Evolutionary conservation across 2,329 filamentous ascomycete species (phyloP).

Genomic region (Arachnopeziza araneosa): DNA sequence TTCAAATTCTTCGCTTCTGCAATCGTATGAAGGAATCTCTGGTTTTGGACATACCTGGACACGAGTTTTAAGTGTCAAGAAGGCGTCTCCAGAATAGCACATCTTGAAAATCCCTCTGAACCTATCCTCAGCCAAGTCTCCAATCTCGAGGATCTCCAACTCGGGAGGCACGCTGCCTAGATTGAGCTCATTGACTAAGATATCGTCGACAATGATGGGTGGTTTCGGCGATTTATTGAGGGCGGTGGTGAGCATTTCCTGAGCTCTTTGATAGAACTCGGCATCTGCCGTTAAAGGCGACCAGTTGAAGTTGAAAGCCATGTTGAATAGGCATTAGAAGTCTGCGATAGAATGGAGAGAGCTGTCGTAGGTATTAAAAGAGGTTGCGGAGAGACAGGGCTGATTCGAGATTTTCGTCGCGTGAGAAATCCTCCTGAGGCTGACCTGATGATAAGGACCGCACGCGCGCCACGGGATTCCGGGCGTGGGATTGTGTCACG

Average conservation of each 20-base stretch:
- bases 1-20: not conserved
- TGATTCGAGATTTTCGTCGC: not conserved
- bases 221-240: slow-evolving; percentile 98
- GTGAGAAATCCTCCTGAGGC: not conserved
- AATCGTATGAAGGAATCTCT: not conserved
- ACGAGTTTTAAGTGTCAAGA: slow-evolving; percentile 87
- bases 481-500: not conserved
- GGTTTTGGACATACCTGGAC: slow-evolving; percentile 64
- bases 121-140: slow-evolving; percentile 91
- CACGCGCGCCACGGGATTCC: not conserved
- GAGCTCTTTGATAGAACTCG: slow-evolving; percentile 80
- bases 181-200: slow-evolving; percentile 96
- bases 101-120: slow-evolving; percentile 99
- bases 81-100: slow-evolving; percentile 94
- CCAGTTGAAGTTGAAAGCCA: slow-evolving; percentile 99
- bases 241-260: slow-evolving; percentile 89
- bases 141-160: slow-evolving; percentile 95
- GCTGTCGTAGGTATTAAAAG: not conserved
- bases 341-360: not conserved
- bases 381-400: not conserved
- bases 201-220: slow-evolving; percentile 98
- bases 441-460: not conserved
- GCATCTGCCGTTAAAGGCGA: slow-evolving; percentile 96
- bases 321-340: slow-evolving; percentile 38
- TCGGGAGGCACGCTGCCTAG: slow-evolving; percentile 91